These are phyloP conservation scores for Aureobasidium namibiae DNA, from an alignment of 2,329 filamentous ascomycete species.

Conservation along the genomic window DNA sequence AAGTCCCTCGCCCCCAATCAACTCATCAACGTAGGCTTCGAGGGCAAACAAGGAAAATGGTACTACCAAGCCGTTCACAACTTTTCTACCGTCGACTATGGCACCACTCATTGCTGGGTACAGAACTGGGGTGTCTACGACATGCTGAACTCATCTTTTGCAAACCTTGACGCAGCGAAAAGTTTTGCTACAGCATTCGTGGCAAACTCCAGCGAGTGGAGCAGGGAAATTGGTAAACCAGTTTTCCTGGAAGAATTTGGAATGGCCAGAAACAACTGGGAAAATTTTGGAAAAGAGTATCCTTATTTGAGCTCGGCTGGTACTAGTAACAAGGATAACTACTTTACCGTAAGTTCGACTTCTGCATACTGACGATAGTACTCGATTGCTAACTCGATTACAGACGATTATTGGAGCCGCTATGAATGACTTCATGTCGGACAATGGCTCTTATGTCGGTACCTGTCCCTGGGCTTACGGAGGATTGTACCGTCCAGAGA, in stretches of 20 bases:
- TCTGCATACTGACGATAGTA: neutral
- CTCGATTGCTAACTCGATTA: neutral
- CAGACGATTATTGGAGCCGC: conserved; percentile 29
- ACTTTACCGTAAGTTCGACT: conserved; percentile 21
- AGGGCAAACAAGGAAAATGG: conserved; percentile 32
- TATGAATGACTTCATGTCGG: conserved; percentile 27
- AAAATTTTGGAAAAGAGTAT: conserved; percentile 29
- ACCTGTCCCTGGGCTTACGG: conserved; percentile 34
- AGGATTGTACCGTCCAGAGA: conserved; percentile 32
- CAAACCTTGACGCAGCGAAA: conserved; percentile 27
- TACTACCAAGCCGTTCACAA: conserved; percentile 33
- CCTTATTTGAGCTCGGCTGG: conserved; percentile 28
- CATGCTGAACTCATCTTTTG: conserved; percentile 28
- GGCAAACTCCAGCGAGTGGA: conserved; percentile 28
- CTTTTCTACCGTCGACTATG: conserved; percentile 30
- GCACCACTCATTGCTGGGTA: conserved; percentile 34
- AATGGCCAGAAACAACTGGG: conserved; percentile 34
- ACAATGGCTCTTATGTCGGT: conserved; percentile 28
- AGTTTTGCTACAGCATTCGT: conserved; percentile 29
- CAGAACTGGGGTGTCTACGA: conserved; percentile 33
- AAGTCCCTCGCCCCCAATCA: conserved; percentile 29
- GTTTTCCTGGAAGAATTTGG: conserved; percentile 34
- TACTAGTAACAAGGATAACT: conserved; percentile 31
- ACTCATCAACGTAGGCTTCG: conserved; percentile 31
- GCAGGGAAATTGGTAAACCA: conserved; percentile 30